Evolutionary conservation across 805 yeast species (phyloP).

Genomic region (Saccharomyces jurei): DNA sequence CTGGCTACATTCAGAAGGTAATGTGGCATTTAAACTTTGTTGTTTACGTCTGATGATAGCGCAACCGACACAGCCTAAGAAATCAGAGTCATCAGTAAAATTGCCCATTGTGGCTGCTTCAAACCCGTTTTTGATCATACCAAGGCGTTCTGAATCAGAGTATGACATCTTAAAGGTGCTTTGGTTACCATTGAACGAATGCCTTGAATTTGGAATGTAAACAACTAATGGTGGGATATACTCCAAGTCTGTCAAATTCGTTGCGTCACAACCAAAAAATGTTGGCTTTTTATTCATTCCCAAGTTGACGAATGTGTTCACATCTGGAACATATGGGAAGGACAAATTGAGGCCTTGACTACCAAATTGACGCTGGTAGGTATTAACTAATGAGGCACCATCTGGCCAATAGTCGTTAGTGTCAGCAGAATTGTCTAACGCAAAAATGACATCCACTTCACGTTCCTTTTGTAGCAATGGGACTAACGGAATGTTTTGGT

Average conservation of each 20-base stretch:
- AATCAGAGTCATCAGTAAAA: constrained; percentile 57
- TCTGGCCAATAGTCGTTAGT: constrained; percentile 55
- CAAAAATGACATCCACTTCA: constrained; percentile 54
- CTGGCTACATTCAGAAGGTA: constrained; percentile 55
- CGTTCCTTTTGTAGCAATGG: constrained; percentile 57
- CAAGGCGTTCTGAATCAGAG: constrained; percentile 44
- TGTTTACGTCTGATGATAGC: constrained; percentile 73
- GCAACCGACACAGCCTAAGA: constrained; percentile 72
- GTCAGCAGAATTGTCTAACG: constrained; percentile 62
- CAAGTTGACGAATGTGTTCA: constrained; percentile 45
- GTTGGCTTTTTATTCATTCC: constrained; percentile 64
- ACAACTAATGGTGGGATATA: constrained; percentile 65
- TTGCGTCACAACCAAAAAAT: constrained; percentile 75
- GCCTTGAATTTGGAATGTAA: constrained; percentile 69
- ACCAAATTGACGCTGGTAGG: constrained; percentile 52
- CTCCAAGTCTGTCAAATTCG: constrained; percentile 48
- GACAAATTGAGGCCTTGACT: constrained; percentile 49
- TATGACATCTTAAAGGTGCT: constrained; percentile 64
- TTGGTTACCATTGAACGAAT: constrained; percentile 58
- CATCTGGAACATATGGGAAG: constrained; percentile 78
- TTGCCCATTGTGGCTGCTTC: constrained; percentile 60
- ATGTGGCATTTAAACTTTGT: constrained; percentile 54
- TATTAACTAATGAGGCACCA: constrained; percentile 50
- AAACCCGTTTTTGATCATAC: constrained; percentile 66
- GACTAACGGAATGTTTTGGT: constrained; percentile 52